Conservation (phyloP, 2,329 filamentous ascomycete species). For the Diaporthe nobilis region DNA sequence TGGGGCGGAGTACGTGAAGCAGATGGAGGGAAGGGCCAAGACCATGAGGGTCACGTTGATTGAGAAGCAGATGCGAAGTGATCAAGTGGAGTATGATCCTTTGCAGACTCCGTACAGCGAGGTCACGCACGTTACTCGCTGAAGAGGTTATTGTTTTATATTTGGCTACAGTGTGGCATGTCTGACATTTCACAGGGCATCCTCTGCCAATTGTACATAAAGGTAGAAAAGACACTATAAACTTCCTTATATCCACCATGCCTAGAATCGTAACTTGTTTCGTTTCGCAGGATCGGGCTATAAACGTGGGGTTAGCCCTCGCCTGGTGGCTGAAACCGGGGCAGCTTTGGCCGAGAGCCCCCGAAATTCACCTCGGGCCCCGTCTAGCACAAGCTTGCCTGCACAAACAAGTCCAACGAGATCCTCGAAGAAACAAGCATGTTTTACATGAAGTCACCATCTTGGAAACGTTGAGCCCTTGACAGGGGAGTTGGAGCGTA, state of each 20-base stretch:
- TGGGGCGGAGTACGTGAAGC: background rate
- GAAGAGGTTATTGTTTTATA: background rate
- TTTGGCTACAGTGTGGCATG: too few species aligned
- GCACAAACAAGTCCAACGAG: background rate
- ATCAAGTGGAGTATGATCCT: background rate
- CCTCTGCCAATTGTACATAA: background rate
- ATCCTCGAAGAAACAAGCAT: background rate
- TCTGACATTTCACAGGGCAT: too few species aligned
- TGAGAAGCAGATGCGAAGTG: background rate
- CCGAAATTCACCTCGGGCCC: too few species aligned
- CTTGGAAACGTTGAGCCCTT: background rate
- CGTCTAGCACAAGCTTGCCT: background rate
- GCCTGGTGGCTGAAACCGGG: slow-evolving; percentile 13
- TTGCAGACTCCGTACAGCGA: slow-evolving; percentile 14
- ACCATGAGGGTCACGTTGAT: slow-evolving; percentile 7
- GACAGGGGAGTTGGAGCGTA: background rate
- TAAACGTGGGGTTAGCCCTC: background rate
- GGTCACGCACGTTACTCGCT: background rate
- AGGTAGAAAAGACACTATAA: background rate
- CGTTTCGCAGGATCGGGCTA: background rate
- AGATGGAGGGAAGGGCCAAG: slow-evolving; percentile 30
- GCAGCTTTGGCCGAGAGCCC: slow-evolving; percentile 1
- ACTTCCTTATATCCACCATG: background rate
- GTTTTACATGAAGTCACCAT: background rate
- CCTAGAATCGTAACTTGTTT: background rate